Base-by-base conservation (phyloP, 495 filamentous ascomycete genomes). In the Xylaria cubensis region DNA sequence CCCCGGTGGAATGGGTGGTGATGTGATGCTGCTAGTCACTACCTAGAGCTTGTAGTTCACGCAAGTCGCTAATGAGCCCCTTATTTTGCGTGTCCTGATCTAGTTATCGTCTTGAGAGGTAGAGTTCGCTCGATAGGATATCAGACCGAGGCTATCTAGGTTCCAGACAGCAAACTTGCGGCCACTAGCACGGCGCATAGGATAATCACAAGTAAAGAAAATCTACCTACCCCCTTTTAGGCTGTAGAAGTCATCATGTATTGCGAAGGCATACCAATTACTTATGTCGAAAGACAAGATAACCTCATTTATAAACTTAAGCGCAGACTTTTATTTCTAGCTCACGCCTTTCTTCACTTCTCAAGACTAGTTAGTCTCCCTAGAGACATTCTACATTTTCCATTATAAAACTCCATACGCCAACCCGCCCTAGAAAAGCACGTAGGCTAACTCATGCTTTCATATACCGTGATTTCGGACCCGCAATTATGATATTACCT, bases 1-100 rank as follows among this genome's bases (percentile, higher is more conserved):
- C 82, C 86, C 51, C 82, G 90, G 53, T 89, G 87, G 85, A 84
- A 86, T 53, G 88, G 88, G 4, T 89, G 88, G 88, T 90, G 73
- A 84, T 63, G 41, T 24, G 63, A 13, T 34, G 21, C n/a, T 34
- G 10, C 29, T 13, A 17, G 26, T 24, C n/a, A 4, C 12, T n/a
- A n/a, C n/a, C n/a, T 12, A 17, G 41, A 1, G 19, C 10, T 41
- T 46, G 29, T 59, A 29, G 26, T n/a, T 29, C 4, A 59, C 15
- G 29, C 29, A 32, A 13, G 59, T 5, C 3, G 21, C 7, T 2
- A 36, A 17, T 7, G 19, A 51, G 19, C 24, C 21, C 17, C 17
- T 19, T 21, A 9, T 26, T 36, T 9, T 46, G 26, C 15, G 26
- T 50, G 21, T 21, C 19, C 17, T 36, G 2, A 39, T 21, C 17